phyloP scores from a whole-genome alignment of 148 eudicot genomes.

The Chenopodium suecicum region DNA sequence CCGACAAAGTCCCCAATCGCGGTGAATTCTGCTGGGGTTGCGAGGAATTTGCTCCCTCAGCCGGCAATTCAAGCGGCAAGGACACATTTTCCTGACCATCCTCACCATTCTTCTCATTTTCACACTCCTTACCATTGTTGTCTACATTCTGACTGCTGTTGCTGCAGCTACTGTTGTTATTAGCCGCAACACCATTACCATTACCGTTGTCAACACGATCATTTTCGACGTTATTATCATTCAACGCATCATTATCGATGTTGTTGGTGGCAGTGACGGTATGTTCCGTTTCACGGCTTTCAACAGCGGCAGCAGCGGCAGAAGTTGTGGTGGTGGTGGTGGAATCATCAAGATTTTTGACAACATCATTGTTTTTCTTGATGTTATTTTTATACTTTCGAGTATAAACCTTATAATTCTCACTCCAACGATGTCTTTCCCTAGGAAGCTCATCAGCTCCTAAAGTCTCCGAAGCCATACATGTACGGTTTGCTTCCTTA shows the following conservation, averaged over 20 bases:
- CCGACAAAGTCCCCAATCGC: constrained; percentile 29
- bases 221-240: not conserved
- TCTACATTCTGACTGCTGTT: not conserved
- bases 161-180: not conserved
- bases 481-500: not conserved
- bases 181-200: not conserved
- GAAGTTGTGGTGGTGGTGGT: not conserved
- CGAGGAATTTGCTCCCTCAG: constrained; percentile 16
- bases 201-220: not conserved
- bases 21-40: constrained; percentile 27
- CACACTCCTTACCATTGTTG: not conserved
- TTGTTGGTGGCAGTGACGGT: not conserved
- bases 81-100: not conserved
- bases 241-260: not conserved
- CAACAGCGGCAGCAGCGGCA: not conserved
- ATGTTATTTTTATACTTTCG: constrained; percentile 15
- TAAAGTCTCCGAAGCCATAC: constrained; percentile 44
- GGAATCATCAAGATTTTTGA: constrained; percentile 1
- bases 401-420: constrained; percentile 44
- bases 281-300: not conserved
- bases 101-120: not conserved
- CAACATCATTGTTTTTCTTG: not conserved
- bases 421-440: constrained; percentile 37
- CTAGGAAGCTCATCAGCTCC: constrained; percentile 39
- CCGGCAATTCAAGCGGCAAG: constrained; percentile 15